Percentiles rank a stretch among this genome's conserved stretches.
Conservation (phyloP, 2,329 filamentous ascomycete species). For the Aspergillus terreus region DNA sequence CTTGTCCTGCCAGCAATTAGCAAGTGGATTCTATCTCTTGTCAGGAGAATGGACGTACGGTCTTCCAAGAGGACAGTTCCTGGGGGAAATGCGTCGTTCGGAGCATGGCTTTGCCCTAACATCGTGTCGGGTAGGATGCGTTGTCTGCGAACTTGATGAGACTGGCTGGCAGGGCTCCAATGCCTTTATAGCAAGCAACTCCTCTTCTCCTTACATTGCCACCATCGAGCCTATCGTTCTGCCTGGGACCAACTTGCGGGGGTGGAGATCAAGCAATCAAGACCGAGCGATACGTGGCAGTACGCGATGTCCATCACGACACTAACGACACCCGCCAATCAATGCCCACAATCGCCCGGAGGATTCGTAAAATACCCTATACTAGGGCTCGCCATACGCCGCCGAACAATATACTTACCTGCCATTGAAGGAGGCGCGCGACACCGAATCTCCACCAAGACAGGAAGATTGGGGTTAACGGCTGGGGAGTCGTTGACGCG, state of each 20-base stretch:
- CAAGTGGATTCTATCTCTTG: conserved; percentile 4
- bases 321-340: neutral
- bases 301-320: neutral
- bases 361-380: neutral
- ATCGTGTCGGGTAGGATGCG: neutral
- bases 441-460: neutral
- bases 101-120: neutral
- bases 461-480: neutral
- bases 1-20: conserved; percentile 5
- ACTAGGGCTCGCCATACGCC: neutral
- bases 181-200: neutral
- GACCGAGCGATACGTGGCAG: neutral
- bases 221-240: neutral
- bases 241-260: neutral
- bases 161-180: neutral
- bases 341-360: neutral
- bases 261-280: neutral
- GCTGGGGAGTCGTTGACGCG: neutral
- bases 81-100: neutral
- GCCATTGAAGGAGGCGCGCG: neutral
- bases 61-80: conserved; percentile 14
- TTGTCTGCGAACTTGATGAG: neutral
- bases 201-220: neutral
- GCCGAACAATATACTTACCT: neutral
- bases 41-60: conserved; percentile 4